Evolutionary conservation across 2,329 filamentous ascomycete genomes (phyloP).

Genomic region (Bipolaris victoriae): DNA sequence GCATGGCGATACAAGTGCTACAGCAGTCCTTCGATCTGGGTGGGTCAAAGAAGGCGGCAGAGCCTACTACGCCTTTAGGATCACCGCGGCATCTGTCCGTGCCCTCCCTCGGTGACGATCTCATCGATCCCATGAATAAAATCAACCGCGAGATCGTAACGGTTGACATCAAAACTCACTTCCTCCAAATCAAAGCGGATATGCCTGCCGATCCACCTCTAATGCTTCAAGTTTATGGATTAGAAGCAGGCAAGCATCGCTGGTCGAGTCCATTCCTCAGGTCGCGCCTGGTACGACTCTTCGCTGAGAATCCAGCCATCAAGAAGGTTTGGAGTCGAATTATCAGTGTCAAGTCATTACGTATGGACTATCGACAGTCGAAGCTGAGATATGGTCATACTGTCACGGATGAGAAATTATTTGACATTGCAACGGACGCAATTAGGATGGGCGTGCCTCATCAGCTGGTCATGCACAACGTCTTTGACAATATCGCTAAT

Average conservation of each 20-base stretch:
- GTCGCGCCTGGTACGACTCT: slow-evolving; percentile 80
- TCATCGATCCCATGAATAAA: slow-evolving; percentile 32
- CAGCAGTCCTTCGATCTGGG: slow-evolving; percentile 50
- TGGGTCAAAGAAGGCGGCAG: slow-evolving; percentile 16
- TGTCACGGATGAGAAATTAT: slow-evolving; percentile 74
- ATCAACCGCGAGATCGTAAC: slow-evolving; percentile 71
- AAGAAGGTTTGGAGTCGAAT: slow-evolving; percentile 84
- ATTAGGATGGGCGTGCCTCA: slow-evolving; percentile 89
- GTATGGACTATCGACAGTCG: slow-evolving; percentile 79
- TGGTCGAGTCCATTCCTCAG: slow-evolving; percentile 85
- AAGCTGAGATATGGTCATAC: slow-evolving; percentile 70
- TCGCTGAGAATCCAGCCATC: slow-evolving; percentile 85
- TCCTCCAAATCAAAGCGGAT: slow-evolving; percentile 86
- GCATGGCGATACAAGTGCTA: slow-evolving; percentile 79
- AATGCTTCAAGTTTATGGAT: slow-evolving; percentile 84
- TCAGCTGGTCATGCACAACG: slow-evolving; percentile 84
- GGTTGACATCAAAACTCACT: slow-evolving; percentile 78
- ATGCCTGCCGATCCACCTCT: slow-evolving; percentile 89
- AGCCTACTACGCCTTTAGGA: slow-evolving; percentile 16
- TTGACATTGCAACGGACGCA: slow-evolving; percentile 84
- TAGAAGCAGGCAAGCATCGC: slow-evolving; percentile 83
- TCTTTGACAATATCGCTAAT: slow-evolving; percentile 94
- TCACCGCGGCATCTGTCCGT: slow-evolving; percentile 39
- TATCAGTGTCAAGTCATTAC: slow-evolving; percentile 79
- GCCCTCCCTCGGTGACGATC: slow-evolving; percentile 41